A percentile compares a stretch with the other conserved stretches of the same genome.
Conservation (phyloP, 495 filamentous ascomycete genomes). For the Penicillium mononematosum region DNA sequence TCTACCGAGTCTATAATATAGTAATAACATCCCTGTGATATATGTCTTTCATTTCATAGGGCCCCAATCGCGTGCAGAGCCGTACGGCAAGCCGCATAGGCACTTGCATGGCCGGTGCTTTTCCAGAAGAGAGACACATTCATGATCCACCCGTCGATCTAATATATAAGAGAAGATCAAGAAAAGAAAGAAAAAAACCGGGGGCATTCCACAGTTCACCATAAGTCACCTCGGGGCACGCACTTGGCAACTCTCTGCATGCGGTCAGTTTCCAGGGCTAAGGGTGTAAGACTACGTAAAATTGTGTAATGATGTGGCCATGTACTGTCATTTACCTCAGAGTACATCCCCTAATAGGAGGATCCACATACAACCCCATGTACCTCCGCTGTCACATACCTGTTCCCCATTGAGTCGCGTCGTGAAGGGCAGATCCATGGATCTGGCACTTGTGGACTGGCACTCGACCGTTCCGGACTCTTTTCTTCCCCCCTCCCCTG, state of each 20-base stretch:
- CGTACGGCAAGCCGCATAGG: conserved; percentile 20
- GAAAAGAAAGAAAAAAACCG: conserved; percentile 11
- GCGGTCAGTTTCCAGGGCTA: conserved; percentile 23
- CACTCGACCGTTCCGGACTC: conserved; percentile 31
- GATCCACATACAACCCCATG: conserved; percentile 1
- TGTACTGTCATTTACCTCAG: conserved; percentile 17
- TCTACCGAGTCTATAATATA: neutral
- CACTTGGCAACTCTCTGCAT: conserved; percentile 32
- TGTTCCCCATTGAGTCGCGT: conserved; percentile 28
- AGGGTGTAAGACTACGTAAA: conserved; percentile 19
- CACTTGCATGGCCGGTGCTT: conserved; percentile 16
- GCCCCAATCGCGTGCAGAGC: conserved; percentile 7
- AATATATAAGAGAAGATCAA: neutral
- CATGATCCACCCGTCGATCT: conserved; percentile 13
- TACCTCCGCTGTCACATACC: conserved; percentile 16
- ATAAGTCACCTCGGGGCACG: conserved; percentile 22
- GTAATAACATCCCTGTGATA: neutral
- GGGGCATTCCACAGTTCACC: conserved; percentile 21
- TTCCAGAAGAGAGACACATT: conserved; percentile 17
- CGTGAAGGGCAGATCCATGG: conserved; percentile 34
- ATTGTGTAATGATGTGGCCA: conserved; percentile 8
- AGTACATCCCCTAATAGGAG: conserved; percentile 16
- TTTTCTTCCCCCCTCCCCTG: conserved; percentile 28
- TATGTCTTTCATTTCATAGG: neutral
- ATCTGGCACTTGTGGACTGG: conserved; percentile 30